Conservation (phyloP, 768 basidiomycete species). For the Postia placenta region DNA sequence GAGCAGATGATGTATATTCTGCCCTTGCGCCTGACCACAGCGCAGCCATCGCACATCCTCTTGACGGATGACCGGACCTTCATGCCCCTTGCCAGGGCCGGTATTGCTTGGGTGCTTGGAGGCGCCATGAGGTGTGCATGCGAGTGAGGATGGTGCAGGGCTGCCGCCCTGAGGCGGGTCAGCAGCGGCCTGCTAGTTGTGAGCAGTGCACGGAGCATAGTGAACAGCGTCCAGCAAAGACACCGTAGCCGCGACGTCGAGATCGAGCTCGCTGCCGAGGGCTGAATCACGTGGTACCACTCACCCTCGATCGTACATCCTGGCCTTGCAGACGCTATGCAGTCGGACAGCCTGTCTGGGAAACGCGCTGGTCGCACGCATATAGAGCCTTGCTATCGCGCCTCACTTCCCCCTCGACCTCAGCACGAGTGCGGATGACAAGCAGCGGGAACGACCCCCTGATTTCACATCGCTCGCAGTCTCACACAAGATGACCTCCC, state of each 20-base stretch:
- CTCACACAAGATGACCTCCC: too few species aligned
- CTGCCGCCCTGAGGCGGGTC: conserved; percentile 37
- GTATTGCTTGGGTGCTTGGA: conserved; percentile 19
- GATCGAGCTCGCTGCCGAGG: too few species aligned
- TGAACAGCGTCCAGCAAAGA: conserved; percentile 1
- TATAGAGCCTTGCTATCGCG: too few species aligned
- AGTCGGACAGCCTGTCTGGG: background rate
- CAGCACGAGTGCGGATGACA: too few species aligned
- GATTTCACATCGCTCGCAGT: too few species aligned
- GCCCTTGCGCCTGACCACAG: conserved; percentile 82
- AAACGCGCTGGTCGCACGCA: background rate
- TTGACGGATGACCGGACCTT: conserved; percentile 96
- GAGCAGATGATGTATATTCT: conserved; percentile 89
- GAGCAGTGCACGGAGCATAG: conserved; percentile 64
- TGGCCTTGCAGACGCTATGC: too few species aligned
- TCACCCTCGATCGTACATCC: too few species aligned
- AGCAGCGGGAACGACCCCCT: too few species aligned
- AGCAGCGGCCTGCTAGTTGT: conserved; percentile 58
- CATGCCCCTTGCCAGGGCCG: conserved; percentile 67
- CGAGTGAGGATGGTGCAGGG: conserved; percentile 13
- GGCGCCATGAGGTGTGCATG: conserved; percentile 27
- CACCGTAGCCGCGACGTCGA: too few species aligned
- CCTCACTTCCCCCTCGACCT: too few species aligned
- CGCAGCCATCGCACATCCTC: conserved; percentile 91
- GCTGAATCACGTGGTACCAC: too few species aligned